A percentile compares a stretch with the other conserved stretches of the same genome.
phyloP scores from a whole-genome alignment of 2,329 filamentous ascomycete species.

The Botrytis fragariae region DNA sequence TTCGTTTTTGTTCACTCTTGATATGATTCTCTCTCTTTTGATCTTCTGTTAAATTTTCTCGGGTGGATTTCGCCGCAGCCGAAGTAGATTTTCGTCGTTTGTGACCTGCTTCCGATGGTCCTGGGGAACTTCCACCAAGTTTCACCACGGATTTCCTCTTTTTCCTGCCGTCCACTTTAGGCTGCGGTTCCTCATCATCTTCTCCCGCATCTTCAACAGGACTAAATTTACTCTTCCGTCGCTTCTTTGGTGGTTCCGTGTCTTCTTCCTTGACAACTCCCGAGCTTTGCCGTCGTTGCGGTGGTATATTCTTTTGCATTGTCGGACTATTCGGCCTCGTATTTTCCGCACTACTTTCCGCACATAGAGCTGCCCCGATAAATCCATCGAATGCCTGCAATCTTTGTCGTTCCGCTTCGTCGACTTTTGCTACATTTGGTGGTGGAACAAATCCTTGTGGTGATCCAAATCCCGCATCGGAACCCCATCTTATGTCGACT shows the following conservation, averaged over 20 bases:
- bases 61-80: conserved; percentile 45
- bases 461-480: conserved; percentile 61
- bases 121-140: conserved; percentile 30
- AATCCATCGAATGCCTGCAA: conserved; percentile 56
- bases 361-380: conserved; percentile 37
- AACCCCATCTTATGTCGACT: conserved; percentile 59
- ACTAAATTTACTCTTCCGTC: conserved; percentile 52
- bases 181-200: conserved; percentile 43
- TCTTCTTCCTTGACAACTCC: conserved; percentile 38
- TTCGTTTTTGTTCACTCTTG: conserved; percentile 79
- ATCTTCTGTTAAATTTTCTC: conserved; percentile 69
- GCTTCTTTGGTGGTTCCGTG: conserved; percentile 48
- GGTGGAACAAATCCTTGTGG: conserved; percentile 58
- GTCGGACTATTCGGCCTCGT: conserved; percentile 47
- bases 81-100: conserved; percentile 52
- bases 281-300: neutral
- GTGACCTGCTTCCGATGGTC: conserved; percentile 25
- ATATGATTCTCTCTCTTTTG: conserved; percentile 88
- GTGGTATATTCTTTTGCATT: neutral
- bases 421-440: conserved; percentile 55
- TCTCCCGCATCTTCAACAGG: conserved; percentile 44
- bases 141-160: conserved; percentile 38
- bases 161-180: conserved; percentile 32
- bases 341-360: conserved; percentile 54
- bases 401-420: conserved; percentile 54